Evolutionary conservation across 345 rosid species (phyloP), one percentile per base, ranked within the genome.

Genomic region (Arabis hirsuta): DNA sequence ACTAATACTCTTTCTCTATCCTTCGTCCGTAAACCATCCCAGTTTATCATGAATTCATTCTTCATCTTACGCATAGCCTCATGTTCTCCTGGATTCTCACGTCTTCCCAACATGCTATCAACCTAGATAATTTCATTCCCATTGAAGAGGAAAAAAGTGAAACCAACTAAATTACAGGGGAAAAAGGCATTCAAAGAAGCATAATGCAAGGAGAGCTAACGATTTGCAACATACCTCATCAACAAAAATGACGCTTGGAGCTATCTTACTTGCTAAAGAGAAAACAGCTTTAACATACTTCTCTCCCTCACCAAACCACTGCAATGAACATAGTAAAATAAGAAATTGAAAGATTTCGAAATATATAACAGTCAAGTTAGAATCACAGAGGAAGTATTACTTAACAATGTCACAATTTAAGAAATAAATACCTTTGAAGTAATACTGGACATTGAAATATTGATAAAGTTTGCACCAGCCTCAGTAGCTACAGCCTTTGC

Each of bases 231-330:
- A 48, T 74, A 95, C 99, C 99, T 91, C 99, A 56, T 95, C 98
- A 54, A 95, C 90, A 73, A 95, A 95, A 80, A 95, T 65, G 72
- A 95, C 96, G 68, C 97, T 91, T 8, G 99, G 99, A 76, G 99
- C 90, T 79, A 95, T 91, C 82, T 95, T 95, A 80, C 99, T 95
- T n/a, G 98, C 97, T 54, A 95, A 83, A 65, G 98, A 95, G 81
- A 95, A 95, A 34, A 95, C 98, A 16, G 98, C 98, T 81, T 91
- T 95, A 26, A 95, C 98, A 77, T 91, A 95, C 82, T 95, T 95
- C 79, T 91, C 99, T 26, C 97, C 99, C 82, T 95, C 98, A 55
- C 99, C 98, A 82, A 95, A 95, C 96, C 96, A 95, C 99, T 95
- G 92, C 86, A 88, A 22, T 22, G 24, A 22, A 22, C 24, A 22